Conservation (phyloP, 495 filamentous ascomycete genomes). For the Aeminium ludgeri region DNA sequence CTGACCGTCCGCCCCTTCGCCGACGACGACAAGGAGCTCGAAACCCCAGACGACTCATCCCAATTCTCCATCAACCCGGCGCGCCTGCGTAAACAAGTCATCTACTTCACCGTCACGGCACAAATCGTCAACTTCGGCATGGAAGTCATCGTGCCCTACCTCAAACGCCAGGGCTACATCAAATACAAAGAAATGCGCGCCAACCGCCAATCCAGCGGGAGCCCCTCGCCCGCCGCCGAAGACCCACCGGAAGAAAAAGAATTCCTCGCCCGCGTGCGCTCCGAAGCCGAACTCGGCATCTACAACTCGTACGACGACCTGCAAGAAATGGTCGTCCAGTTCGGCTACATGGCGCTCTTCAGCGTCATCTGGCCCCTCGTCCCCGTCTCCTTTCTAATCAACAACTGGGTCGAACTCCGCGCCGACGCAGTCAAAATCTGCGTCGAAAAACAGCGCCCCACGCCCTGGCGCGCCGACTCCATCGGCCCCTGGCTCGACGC, state of each 20-base stretch:
- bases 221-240: conserved; percentile 22
- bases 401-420: conserved; percentile 92
- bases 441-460: conserved; percentile 71
- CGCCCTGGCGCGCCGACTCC: conserved; percentile 71
- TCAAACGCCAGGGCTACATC: conserved; percentile 56
- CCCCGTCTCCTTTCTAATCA: conserved; percentile 73
- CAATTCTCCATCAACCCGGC: conserved; percentile 71
- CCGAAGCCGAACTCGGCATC: conserved; percentile 66
- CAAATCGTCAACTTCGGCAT: conserved; percentile 77
- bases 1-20: conserved; percentile 60
- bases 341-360: conserved; percentile 84
- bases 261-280: conserved; percentile 65
- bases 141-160: conserved; percentile 71
- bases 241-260: conserved; percentile 57
- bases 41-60: conserved; percentile 30
- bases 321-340: conserved; percentile 86
- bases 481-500: conserved; percentile 91
- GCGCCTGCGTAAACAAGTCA: conserved; percentile 75
- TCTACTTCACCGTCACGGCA: conserved; percentile 93
- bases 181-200: conserved; percentile 58
- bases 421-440: conserved; percentile 93
- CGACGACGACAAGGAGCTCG: conserved; percentile 49
- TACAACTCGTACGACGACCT: conserved; percentile 85
- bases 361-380: conserved; percentile 85
- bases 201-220: conserved; percentile 34